Conservation (phyloP, 2,329 filamentous ascomycete genomes). For the Penicillium corylophilum region DNA sequence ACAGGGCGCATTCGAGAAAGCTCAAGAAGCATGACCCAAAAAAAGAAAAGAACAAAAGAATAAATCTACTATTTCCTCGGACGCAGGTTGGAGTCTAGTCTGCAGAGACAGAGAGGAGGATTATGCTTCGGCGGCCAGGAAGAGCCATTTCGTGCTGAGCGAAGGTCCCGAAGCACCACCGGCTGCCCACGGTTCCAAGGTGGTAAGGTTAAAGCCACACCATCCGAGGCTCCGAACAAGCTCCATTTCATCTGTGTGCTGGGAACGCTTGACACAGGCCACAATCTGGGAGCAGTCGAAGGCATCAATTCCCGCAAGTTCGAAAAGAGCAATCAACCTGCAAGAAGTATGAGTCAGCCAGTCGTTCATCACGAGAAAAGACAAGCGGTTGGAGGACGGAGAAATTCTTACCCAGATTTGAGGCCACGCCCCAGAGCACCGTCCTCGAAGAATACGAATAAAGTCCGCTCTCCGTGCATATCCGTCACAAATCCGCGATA, state of each 20-base stretch:
- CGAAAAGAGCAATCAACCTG: conserved; percentile 85
- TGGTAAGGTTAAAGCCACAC: conserved; percentile 86
- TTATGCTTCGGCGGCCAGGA: conserved; percentile 84
- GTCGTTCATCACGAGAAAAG: background rate
- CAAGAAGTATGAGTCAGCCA: background rate
- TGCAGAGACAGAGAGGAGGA: background rate
- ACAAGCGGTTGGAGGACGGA: background rate
- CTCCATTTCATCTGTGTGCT: conserved; percentile 61
- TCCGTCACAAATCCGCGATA: conserved; percentile 84
- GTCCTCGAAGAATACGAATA: conserved; percentile 87
- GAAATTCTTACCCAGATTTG: conserved; percentile 73
- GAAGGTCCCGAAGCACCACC: conserved; percentile 57
- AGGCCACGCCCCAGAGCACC: conserved; percentile 71
- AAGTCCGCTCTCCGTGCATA: conserved; percentile 65
- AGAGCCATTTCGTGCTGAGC: conserved; percentile 77
- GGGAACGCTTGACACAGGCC: conserved; percentile 74
- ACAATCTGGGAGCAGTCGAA: conserved; percentile 76
- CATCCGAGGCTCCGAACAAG: conserved; percentile 80
- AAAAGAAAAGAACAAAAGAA: background rate
- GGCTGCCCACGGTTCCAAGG: conserved; percentile 69
- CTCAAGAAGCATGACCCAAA: background rate
- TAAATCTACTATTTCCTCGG: background rate
- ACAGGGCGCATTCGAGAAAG: background rate
- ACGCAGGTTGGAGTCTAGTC: background rate
- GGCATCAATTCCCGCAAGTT: conserved; percentile 71